phyloP scores from a whole-genome alignment of 768 basidiomycete genomes.

The Lactarius akahatsu region DNA sequence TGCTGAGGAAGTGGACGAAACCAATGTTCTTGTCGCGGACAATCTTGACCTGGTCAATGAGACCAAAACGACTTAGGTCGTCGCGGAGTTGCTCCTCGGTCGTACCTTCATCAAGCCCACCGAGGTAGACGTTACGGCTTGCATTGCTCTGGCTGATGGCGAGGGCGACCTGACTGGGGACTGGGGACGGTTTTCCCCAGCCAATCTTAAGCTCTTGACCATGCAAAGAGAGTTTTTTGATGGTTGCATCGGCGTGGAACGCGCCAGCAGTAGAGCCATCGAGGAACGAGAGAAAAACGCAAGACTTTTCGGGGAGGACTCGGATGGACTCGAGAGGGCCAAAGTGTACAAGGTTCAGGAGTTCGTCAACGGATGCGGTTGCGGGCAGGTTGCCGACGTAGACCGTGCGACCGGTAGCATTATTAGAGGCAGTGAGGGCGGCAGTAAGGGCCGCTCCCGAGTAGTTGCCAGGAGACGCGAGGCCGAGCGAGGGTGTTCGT shows the following conservation, averaged over 20 bases:
- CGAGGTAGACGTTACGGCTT: slow-evolving; percentile 94
- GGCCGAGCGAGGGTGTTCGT: slow-evolving; percentile 64
- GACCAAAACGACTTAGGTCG: slow-evolving; percentile 87
- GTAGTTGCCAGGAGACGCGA: slow-evolving; percentile 69
- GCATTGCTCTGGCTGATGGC: slow-evolving; percentile 93
- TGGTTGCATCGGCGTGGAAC: slow-evolving; percentile 94
- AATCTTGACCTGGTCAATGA: slow-evolving; percentile 99
- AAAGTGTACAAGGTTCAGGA: slow-evolving; percentile 96
- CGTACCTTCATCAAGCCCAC: slow-evolving; percentile 84
- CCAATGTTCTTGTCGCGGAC: slow-evolving; percentile 99
- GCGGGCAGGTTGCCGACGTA: slow-evolving; percentile 96
- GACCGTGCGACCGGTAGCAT: slow-evolving; percentile 78
- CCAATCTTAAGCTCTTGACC: slow-evolving; percentile 98
- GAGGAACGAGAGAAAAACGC: slow-evolving; percentile 97
- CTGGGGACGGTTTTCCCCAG: slow-evolving; percentile 93
- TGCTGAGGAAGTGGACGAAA: slow-evolving; percentile 97
- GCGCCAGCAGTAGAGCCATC: slow-evolving; percentile 91
- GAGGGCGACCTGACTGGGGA: slow-evolving; percentile 80
- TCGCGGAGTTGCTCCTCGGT: slow-evolving; percentile 93
- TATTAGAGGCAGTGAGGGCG: slow-evolving; percentile 60
- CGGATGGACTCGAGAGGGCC: slow-evolving; percentile 94
- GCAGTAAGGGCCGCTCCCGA: slow-evolving; percentile 77
- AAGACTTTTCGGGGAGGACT: slow-evolving; percentile 93
- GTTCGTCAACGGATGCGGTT: slow-evolving; percentile 95
- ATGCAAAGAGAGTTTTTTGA: slow-evolving; percentile 91